Evolutionary conservation across 495 filamentous ascomycete genomes (phyloP), one percentile per base, ranked within the genome.

Genomic region (Trichoderma orchidacearum): DNA sequence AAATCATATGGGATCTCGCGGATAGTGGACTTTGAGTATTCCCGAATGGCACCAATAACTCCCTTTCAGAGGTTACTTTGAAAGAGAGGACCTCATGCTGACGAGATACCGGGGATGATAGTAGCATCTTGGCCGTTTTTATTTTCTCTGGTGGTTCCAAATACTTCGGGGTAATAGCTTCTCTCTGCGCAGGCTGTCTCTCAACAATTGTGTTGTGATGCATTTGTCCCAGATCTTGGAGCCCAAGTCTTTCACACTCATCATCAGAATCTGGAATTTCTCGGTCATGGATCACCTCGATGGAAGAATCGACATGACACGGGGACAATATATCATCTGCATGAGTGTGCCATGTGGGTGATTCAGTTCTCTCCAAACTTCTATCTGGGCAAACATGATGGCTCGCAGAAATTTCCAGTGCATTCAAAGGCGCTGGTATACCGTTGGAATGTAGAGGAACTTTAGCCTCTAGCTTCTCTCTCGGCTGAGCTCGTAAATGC

Each of bases 241-340:
- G 7, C 28, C 31, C 17, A 2, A 34, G 27, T 13, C 36, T 31
- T 7, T 55, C 53, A 34, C 36, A 3, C 4, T 53, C 51, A 30
- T 23, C 53, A 12, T 55, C 53, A 7, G 53, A 55, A 15, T 55
- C 53, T 35, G 53, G 53, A 28, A 55, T 55, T 25, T 55, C 53
- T 3, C 41, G 18, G 23, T 48, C 41, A 27, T 48, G 21, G 18
- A 13, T 23, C 11, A 12, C 18, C 1, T 25, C 3, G 8, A 11
- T 9, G 11, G 8, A 6, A 6, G 21, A 17, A 41, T 21, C n/a
- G 36, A 41, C n/a, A n/a, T 18, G 36, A 17, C n/a, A 6, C 21
- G 36, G n/a, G 13, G n/a, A 41, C 23, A 23, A 11, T 27, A 13
- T 9, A 23, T 25, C 41, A 0, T 48, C 23, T 48, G 5, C 41